Base-by-base conservation (phyloP, 2,329 filamentous ascomycete species). In the Helicocarpus griseus region DNA sequence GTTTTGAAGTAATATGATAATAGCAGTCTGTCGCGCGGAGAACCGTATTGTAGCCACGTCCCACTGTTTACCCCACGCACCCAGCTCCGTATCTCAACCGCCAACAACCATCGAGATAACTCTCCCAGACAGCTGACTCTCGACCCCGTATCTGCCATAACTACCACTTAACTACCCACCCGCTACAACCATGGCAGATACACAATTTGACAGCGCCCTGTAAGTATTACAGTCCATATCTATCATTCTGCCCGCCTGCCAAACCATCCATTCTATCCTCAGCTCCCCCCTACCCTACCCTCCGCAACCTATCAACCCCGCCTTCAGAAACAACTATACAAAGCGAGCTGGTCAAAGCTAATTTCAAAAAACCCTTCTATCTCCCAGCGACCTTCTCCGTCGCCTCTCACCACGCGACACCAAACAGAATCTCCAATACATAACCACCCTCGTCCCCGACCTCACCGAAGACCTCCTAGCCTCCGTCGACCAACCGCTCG, bases 401-500 rank as follows among this genome's bases (percentile, higher is more conserved):
- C 93, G 93, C 58, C 86, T 98, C 56, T 94, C 95, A 74, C 93
- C 93, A 40, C 94, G 94, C 69, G 82, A 93, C 72, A 96, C 91
- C 51, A 80, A 89, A 64, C 72, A 80, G 56, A 94, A 98, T 75
- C 86, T 98, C 63, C 85, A 87, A 72, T 80, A 84, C 64, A 89
- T 98, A 67, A 93, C 95, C 71, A 77, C 79, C 52, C 85, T 98
- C 57, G 86, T 89, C 41, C 93, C 93, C 14, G 85, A 91, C 61
- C 84, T 98, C 54, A 93, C 91, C 64, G 93, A 98, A 77, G 93
- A 98, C 69, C 88, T 98, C 40, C 88, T 98, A 58, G 93, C 91
- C 59, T 95, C 91, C 22, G 93, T 98, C 61, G 93, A 98, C 72
- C 91, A 97, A 70, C 93, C 93, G 22, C 84, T 98, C 52, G 83